These are phyloP conservation scores for Amaranthus hypochondriacus DNA, from an alignment of 148 eudicot genomes.

Conservation along the genomic window DNA sequence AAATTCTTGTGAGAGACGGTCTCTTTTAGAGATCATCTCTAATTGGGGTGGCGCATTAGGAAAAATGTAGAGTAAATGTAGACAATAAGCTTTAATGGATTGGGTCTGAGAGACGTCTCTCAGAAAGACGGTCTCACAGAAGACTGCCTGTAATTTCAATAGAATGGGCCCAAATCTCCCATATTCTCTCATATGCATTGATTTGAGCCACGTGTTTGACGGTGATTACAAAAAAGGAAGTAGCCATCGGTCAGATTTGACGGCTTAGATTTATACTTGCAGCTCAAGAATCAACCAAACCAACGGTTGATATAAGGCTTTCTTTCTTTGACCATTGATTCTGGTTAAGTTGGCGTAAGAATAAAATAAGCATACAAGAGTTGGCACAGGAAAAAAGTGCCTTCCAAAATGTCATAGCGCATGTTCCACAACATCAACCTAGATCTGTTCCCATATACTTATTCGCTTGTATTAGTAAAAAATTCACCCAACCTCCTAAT, in stretches of 20 bases:
- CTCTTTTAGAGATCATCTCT: too few species aligned
- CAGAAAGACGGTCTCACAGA: too few species aligned
- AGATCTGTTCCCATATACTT: slow-evolving; percentile 14
- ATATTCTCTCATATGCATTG: not conserved
- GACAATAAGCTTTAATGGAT: too few species aligned
- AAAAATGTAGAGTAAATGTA: too few species aligned
- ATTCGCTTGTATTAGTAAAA: too few species aligned
- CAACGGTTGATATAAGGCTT: slow-evolving; percentile 4
- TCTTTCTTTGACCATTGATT: slow-evolving; percentile 9
- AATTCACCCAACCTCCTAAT: too few species aligned
- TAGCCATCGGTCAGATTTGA: slow-evolving; percentile 8
- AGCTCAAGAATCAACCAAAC: not conserved
- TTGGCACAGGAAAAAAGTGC: slow-evolving; percentile 2
- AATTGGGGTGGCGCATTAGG: too few species aligned
- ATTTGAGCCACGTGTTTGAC: not conserved
- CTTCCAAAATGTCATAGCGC: not conserved
- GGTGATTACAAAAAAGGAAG: slow-evolving; percentile 3
- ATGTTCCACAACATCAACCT: slow-evolving; percentile 9
- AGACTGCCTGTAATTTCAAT: too few species aligned
- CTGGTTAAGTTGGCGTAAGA: not conserved
- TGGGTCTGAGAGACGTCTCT: too few species aligned
- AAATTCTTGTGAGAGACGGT: too few species aligned
- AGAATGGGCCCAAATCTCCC: not conserved
- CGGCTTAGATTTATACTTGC: slow-evolving; percentile 3
- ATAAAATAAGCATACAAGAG: not conserved